phyloP scores from a whole-genome alignment of 179 eudicot genomes.

The Silene noctiflora region DNA sequence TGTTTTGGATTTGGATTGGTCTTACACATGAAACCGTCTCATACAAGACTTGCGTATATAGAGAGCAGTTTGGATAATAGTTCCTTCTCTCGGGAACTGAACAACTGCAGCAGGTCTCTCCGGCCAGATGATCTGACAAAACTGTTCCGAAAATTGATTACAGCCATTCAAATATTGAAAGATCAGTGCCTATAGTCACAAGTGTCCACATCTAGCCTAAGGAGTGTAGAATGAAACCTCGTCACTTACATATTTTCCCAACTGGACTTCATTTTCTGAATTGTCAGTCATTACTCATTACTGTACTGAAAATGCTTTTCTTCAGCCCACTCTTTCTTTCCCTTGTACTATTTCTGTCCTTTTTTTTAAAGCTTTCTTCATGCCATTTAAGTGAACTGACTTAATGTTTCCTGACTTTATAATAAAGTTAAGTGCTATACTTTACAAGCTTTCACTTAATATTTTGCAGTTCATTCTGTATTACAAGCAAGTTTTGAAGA shows the following conservation, averaged over 20 bases:
- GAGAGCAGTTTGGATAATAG: neutral
- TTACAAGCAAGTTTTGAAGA: neutral
- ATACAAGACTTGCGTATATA: neutral
- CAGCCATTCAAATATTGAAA: neutral
- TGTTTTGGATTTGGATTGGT: neutral
- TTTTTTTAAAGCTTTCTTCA: neutral
- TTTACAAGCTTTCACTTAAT: too few relatives aligned
- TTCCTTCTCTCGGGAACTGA: neutral
- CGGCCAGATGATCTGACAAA: neutral
- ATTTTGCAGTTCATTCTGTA: neutral
- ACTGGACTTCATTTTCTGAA: slow-evolving; percentile 6
- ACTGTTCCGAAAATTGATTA: neutral
- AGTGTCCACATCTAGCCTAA: neutral
- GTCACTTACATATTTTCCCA: neutral
- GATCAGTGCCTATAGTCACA: neutral
- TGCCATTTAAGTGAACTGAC: neutral
- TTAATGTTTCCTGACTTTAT: neutral
- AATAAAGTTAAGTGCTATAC: too few relatives aligned
- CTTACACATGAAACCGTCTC: neutral
- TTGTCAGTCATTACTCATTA: neutral
- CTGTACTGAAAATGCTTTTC: slow-evolving; percentile 5
- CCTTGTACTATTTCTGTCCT: slow-evolving; percentile 4
- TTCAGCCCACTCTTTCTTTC: neutral
- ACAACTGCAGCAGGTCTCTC: neutral
- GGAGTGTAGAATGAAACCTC: neutral